Conservation (phyloP, 495 filamentous ascomycete genomes). For the Neurospora sp. region DNA sequence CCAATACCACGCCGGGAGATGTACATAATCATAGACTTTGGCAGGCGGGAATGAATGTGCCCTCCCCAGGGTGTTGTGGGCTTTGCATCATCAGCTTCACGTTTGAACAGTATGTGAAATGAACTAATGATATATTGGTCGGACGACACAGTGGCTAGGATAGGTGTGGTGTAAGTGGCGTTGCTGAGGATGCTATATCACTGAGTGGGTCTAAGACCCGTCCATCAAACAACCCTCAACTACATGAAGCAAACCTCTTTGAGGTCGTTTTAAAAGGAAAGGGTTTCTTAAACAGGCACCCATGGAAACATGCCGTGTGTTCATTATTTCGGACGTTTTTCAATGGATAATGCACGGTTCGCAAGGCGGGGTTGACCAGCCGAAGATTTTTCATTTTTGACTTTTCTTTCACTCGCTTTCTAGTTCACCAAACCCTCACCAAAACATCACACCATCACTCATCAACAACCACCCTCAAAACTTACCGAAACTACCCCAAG, state of each 20-base stretch:
- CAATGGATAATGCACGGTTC: background rate
- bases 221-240: background rate
- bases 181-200: background rate
- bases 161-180: background rate
- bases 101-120: background rate
- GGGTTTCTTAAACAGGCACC: too few relatives aligned
- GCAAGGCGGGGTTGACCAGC: background rate
- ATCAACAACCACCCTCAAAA: background rate
- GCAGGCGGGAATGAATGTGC: background rate
- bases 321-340: background rate
- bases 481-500: too few relatives aligned
- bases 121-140: background rate
- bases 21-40: constrained; percentile 6
- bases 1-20: constrained; percentile 2
- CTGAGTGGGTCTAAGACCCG: background rate
- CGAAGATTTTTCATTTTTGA: background rate
- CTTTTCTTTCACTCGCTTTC: background rate
- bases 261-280: too few relatives aligned
- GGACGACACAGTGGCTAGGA: background rate
- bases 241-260: too few relatives aligned
- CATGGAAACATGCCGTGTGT: background rate
- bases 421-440: background rate
- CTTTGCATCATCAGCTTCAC: background rate
- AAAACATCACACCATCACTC: background rate
- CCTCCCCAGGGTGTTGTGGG: background rate